These are phyloP conservation scores for Chalara sp. DNA, from an alignment of 2,329 filamentous ascomycete species.

Conservation along the genomic window DNA sequence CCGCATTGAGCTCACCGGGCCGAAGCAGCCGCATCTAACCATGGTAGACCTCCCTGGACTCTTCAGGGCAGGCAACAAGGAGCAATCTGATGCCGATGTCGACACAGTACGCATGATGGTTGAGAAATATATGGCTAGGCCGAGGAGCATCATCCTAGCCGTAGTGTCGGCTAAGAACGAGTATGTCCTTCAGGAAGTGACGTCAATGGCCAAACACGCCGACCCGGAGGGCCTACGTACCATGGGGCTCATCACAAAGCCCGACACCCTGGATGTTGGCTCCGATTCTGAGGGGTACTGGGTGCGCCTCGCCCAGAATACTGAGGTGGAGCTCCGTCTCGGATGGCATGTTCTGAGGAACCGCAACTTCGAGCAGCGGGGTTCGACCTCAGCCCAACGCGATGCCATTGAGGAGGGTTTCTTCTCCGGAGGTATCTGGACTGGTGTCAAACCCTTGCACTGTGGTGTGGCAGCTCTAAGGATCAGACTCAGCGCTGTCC, in stretches of 20 bases:
- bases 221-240: slow-evolving; percentile 32
- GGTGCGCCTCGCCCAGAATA: not conserved
- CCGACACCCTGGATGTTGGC: slow-evolving; percentile 31
- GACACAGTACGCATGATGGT: slow-evolving; percentile 41
- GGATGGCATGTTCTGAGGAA: not conserved
- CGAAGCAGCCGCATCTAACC: slow-evolving; percentile 43
- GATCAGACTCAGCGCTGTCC: not conserved
- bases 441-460: not conserved
- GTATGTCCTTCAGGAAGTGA: slow-evolving; percentile 25
- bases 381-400: not conserved
- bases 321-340: not conserved
- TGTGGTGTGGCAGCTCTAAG: not conserved
- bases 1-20: slow-evolving; percentile 14
- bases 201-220: slow-evolving; percentile 34
- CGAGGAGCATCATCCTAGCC: slow-evolving; percentile 26
- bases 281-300: not conserved
- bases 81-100: slow-evolving; percentile 32
- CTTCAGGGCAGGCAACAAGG: slow-evolving; percentile 32
- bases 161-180: slow-evolving; percentile 15
- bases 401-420: not conserved
- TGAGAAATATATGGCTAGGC: slow-evolving; percentile 44
- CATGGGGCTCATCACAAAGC: slow-evolving; percentile 47
- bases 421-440: slow-evolving; percentile 1
- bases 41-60: slow-evolving; percentile 54
- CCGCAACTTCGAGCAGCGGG: not conserved